Conservation (phyloP, 2,329 filamentous ascomycete species). For the Aspergillus thermomutatus region DNA sequence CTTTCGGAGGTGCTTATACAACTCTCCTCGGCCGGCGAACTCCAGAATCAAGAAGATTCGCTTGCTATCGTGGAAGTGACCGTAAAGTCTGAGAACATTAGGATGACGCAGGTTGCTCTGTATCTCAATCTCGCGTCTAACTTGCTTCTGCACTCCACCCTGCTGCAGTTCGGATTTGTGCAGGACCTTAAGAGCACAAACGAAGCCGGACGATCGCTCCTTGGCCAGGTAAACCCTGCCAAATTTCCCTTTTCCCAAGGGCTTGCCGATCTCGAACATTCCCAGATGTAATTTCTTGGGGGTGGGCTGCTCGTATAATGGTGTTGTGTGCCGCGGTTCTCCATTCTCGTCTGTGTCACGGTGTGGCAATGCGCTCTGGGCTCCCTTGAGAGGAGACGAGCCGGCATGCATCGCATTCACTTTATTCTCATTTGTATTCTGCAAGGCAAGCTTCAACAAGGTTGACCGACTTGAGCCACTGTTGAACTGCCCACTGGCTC, state of each 20-base stretch:
- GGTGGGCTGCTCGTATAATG: slow-evolving; percentile 56
- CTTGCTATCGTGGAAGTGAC: slow-evolving; percentile 86
- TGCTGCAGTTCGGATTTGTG: slow-evolving; percentile 81
- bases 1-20: slow-evolving; percentile 81
- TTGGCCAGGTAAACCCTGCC: slow-evolving; percentile 81
- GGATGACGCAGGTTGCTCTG: slow-evolving; percentile 83
- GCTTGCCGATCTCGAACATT: slow-evolving; percentile 91
- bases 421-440: slow-evolving; percentile 67
- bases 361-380: slow-evolving; percentile 37
- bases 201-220: slow-evolving; percentile 73
- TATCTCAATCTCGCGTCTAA: slow-evolving; percentile 84
- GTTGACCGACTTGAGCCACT: slow-evolving; percentile 66
- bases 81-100: slow-evolving; percentile 79
- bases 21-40: slow-evolving; percentile 79
- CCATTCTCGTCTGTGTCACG: slow-evolving; percentile 47
- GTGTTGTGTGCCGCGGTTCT: slow-evolving; percentile 33
- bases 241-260: slow-evolving; percentile 83
- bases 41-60: slow-evolving; percentile 84
- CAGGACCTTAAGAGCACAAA: slow-evolving; percentile 81
- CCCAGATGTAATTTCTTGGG: slow-evolving; percentile 72
- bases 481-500: slow-evolving; percentile 39
- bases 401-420: slow-evolving; percentile 50
- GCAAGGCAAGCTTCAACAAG: slow-evolving; percentile 79
- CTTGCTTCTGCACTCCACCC: slow-evolving; percentile 80
- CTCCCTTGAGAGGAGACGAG: slow-evolving; percentile 64